Percentiles rank a stretch among this genome's conserved stretches.
These are phyloP conservation scores for Calonectria pteridis DNA, from an alignment of 2,329 filamentous ascomycete genomes.

Conservation along the genomic window DNA sequence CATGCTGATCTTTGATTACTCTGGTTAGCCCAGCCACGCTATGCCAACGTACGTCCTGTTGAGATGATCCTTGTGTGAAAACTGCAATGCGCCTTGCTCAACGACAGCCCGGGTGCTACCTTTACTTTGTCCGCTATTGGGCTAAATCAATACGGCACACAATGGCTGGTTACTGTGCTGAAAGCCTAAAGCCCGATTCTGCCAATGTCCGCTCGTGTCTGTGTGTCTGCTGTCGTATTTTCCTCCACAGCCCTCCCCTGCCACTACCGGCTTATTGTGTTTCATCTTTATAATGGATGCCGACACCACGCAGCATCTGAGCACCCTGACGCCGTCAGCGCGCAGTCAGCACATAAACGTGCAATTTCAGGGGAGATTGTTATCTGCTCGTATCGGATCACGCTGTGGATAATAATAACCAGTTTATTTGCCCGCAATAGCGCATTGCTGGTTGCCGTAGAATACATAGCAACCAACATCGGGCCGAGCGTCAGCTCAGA, in stretches of 20 bases:
- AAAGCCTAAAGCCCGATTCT: conserved; percentile 5
- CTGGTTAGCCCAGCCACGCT: neutral
- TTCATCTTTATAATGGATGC: conserved; percentile 26
- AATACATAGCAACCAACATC: neutral
- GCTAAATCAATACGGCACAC: neutral
- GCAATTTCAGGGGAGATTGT: conserved; percentile 19
- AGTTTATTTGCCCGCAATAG: neutral
- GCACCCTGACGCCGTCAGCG: conserved; percentile 18
- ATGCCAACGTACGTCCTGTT: conserved; percentile 3
- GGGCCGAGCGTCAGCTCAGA: neutral
- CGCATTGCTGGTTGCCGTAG: neutral
- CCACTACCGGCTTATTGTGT: conserved; percentile 18
- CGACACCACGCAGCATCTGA: conserved; percentile 19
- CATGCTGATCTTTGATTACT: conserved; percentile 16
- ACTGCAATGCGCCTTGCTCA: neutral
- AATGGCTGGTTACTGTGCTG: neutral
- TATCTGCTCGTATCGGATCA: conserved; percentile 22
- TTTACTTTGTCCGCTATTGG: neutral
- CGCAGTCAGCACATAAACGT: conserved; percentile 11
- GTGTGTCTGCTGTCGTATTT: conserved; percentile 34
- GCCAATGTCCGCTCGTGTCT: conserved; percentile 21
- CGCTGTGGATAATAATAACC: conserved; percentile 6
- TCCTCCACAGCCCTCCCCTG: conserved; percentile 14
- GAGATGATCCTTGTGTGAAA: neutral
- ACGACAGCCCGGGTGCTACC: neutral